Base-by-base conservation (phyloP, 805 yeast genomes). In the Metschnikowia drakensbergensis region DNA sequence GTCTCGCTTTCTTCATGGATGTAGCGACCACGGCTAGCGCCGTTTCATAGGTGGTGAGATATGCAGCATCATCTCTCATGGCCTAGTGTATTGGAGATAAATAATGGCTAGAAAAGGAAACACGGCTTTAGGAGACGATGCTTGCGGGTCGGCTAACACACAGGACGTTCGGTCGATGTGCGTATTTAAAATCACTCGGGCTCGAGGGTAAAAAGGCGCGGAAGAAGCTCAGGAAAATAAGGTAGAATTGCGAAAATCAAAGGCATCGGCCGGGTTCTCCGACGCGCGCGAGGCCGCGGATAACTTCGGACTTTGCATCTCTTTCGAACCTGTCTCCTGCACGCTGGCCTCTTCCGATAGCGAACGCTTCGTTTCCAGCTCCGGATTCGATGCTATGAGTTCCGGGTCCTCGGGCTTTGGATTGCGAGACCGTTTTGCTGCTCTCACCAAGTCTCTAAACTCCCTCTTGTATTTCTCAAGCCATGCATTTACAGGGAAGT, bases 21-120 rank as follows among this genome's bases (percentile, higher is more conserved):
- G 94, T 87, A 6, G 95, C 95, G 17, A 86, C 92, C 36, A 86
- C 84, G 0, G 95, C 94, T 44, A 87, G 65, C 0, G 94, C 94
- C 2, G 92, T 83, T 58, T 87, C 95, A 66, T 86, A 83, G 5
- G 92, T 87, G 3, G 89, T 81, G 43, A 85, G 74, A 58, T 85
- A 87, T 55, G 74, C 46, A 22, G 62, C 55, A 25, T 66, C 69
- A 38, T 51, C 55, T 31, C 30, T 45, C 60, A 56, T 56, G 13
- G 32, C 36, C 42, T 13, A 17, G 29, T 5, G 22, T 22, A 32
- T 27, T 8, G 10, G 29, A 26, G 8, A 25, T n/a, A 34, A 2
- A 36, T 3, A 25, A 36, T 25, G 25, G 29, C 13, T 4, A 27
- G 11, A 25, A 23, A 31, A 31, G 8, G 38, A 22, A n/a, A 23